A percentile compares a stretch with the other conserved stretches of the same genome.
Evolutionary conservation across 108 stramenopile genomes (phyloP).

Genomic region (Cyclotella choctawhatcheeana): DNA sequence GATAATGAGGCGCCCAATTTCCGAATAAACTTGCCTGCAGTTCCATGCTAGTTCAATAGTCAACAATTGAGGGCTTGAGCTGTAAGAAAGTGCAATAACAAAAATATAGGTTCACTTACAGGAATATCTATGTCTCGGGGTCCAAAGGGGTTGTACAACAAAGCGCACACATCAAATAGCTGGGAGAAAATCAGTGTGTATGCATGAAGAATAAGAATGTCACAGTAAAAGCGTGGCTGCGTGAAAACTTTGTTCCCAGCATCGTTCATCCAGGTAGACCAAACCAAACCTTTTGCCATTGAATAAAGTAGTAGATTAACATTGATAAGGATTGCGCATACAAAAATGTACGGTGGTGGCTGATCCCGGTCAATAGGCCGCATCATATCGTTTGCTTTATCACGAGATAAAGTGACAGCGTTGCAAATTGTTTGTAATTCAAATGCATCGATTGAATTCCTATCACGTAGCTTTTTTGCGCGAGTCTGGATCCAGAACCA

Average conservation of each 20-base stretch:
- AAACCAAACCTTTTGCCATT: not conserved
- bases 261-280: not conserved
- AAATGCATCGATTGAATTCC: not conserved
- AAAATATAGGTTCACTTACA: no score
- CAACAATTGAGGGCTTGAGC: no score
- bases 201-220: not conserved
- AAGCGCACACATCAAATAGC: slow-evolving; percentile 15
- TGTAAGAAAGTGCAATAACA: no score
- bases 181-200: not conserved
- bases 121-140: slow-evolving; percentile 13
- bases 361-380: slow-evolving; percentile 18
- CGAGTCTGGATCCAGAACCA: slow-evolving; percentile 26
- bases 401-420: slow-evolving; percentile 22
- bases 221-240: not conserved
- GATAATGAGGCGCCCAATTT: no score
- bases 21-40: no score
- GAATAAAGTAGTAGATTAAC: not conserved
- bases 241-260: not conserved
- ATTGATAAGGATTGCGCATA: slow-evolving; percentile 2
- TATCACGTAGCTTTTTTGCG: slow-evolving; percentile 14
- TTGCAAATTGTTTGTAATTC: slow-evolving; percentile 28
- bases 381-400: slow-evolving; percentile 29
- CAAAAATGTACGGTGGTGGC: slow-evolving; percentile 14
- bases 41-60: no score
- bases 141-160: slow-evolving; percentile 30